Evolutionary conservation across 306 rosid species (phyloP).

Genomic region (Vigna angularis): DNA sequence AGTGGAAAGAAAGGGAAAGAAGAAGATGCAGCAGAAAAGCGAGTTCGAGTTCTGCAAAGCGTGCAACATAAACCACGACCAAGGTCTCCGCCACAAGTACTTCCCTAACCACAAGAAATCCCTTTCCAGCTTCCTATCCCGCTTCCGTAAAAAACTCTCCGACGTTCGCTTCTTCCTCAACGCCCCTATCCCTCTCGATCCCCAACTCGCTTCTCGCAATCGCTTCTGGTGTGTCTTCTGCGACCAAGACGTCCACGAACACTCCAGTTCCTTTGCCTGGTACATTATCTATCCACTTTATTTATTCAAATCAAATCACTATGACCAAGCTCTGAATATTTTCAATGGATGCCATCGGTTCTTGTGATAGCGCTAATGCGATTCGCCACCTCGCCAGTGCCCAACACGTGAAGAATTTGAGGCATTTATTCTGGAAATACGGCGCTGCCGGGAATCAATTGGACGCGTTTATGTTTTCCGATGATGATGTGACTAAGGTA

Average conservation of each 20-base stretch:
- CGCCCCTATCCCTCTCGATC: constrained; percentile 56
- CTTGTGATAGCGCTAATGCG: constrained; percentile 64
- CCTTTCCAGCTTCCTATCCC: constrained; percentile 75
- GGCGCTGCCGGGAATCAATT: constrained; percentile 65
- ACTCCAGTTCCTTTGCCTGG: constrained; percentile 71
- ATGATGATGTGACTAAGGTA: constrained; percentile 75
- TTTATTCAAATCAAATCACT: neutral
- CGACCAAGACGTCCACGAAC: constrained; percentile 65
- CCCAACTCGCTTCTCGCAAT: constrained; percentile 65
- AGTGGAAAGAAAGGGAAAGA: no score
- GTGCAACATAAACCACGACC: constrained; percentile 79
- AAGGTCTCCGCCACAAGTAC: constrained; percentile 87
- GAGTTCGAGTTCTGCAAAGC: constrained; percentile 83
- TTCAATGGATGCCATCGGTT: neutral
- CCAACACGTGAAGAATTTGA: constrained; percentile 78
- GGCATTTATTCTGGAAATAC: constrained; percentile 86
- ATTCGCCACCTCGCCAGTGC: constrained; percentile 77
- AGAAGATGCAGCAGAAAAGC: constrained; percentile 36
- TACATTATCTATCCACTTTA: constrained; percentile 26
- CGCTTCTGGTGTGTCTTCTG: constrained; percentile 92
- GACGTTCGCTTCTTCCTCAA: constrained; percentile 71
- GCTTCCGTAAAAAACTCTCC: constrained; percentile 69
- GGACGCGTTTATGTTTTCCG: constrained; percentile 60
- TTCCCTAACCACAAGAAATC: constrained; percentile 80
- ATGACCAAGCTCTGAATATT: constrained; percentile 7